These are phyloP conservation scores for Blastocystis sp. DNA, from an alignment of 352 stramenopile genomes.

Conservation along the genomic window DNA sequence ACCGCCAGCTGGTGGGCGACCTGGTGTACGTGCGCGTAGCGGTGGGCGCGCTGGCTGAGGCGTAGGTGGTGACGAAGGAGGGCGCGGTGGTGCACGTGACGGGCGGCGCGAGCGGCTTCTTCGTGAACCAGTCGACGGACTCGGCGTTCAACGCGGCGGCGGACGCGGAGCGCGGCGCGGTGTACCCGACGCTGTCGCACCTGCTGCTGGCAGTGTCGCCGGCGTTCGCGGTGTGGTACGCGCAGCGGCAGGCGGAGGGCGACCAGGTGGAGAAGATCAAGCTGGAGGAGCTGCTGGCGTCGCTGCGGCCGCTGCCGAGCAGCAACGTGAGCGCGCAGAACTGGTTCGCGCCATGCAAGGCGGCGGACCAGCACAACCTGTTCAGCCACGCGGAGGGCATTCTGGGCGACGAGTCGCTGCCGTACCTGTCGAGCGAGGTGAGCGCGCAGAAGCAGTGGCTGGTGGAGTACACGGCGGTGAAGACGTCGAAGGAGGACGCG, in stretches of 20 bases:
- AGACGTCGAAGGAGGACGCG: not conserved
- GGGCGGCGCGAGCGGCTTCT: slow-evolving; percentile 40
- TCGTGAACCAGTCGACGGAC: slow-evolving; percentile 48
- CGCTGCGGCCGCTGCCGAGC: slow-evolving; percentile 19
- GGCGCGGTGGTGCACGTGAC: slow-evolving; percentile 22
- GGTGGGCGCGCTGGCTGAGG: not conserved
- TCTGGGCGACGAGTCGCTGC: not conserved
- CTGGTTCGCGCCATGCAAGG: not conserved
- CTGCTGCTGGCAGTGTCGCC: slow-evolving; percentile 43
- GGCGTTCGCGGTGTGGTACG: slow-evolving; percentile 30
- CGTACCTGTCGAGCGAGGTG: slow-evolving; percentile 11
- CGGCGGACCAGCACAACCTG: not conserved
- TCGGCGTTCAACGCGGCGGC: slow-evolving; percentile 30
- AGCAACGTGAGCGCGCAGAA: not conserved
- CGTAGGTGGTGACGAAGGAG: slow-evolving; percentile 49
- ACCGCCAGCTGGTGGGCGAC: slow-evolving; percentile 42
- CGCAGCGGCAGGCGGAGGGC: slow-evolving; percentile 1
- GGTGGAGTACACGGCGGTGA: slow-evolving; percentile 1
- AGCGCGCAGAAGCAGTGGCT: not conserved
- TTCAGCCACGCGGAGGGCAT: slow-evolving; percentile 1
- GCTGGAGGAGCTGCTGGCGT: slow-evolving; percentile 17
- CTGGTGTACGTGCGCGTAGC: slow-evolving; percentile 47
- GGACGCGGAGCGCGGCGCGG: not conserved
- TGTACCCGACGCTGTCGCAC: slow-evolving; percentile 38
- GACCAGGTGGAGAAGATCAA: slow-evolving; percentile 39